Evolutionary conservation across 1,139 yeast genomes (phyloP), one percentile per base, ranked within the genome.

Genomic region (Kodamaea arcana): DNA sequence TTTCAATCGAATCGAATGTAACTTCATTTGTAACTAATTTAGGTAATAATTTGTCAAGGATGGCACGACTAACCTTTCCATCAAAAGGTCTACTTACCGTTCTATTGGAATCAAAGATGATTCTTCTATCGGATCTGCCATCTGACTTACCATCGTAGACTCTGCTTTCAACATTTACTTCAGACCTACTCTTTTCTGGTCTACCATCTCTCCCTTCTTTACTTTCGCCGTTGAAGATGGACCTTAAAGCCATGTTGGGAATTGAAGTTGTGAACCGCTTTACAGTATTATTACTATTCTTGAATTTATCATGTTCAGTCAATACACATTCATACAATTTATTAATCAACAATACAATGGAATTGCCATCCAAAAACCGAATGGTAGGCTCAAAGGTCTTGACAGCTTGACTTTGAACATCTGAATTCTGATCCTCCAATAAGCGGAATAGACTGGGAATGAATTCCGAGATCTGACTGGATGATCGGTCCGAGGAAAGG

Each of bases 331-430:
- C 46, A 40, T 56, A 66, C 29, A 69, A 52, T 18, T 47, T 40
- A 12, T 42, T 41, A 12, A 68, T 45, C 14, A 64, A 47, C 13
- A 44, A 45, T 10, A 59, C 40, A 4, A 56, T 48, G 7, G 55
- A 53, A 1, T 51, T 52, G 28, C 53, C 49, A 27, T 56, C 46
- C 18, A 68, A 47, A 34, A 48, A 59, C 29, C 52, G 54, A n/a
- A 65, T 51, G 32, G 67, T 47, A 11, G 68, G 64, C 17, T 65
- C 69, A 46, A 80, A 69, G 62, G 80, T 54, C 66, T 79, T 60
- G 27, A 84, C 76, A 0, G 94, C 85, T 53, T 83, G 87, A 47
- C 78, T 80, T 51, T 85, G 87, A 2, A 87, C 94, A 47, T 86
- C 94, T 6, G 87, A 68, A 43, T 80, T 78, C 31, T 70, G 67